These are phyloP conservation scores for Aleurites moluccanus DNA, from an alignment of 441 rosid species.

Conservation along the genomic window DNA sequence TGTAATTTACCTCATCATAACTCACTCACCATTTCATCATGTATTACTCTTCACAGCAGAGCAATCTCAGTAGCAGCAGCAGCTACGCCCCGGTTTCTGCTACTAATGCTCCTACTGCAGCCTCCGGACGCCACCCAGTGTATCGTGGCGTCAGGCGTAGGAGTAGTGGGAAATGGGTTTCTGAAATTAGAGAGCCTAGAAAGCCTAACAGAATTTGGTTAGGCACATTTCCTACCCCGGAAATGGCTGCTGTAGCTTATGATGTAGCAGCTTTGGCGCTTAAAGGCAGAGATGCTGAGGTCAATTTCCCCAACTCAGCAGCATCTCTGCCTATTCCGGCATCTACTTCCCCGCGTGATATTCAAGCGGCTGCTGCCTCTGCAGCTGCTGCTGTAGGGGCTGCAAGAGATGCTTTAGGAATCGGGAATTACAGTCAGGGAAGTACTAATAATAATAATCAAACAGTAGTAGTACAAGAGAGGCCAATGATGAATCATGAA, in stretches of 20 bases:
- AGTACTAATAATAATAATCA: background rate
- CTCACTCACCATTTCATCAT: constrained; percentile 25
- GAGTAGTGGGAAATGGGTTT: constrained; percentile 87
- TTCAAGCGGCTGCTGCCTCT: constrained; percentile 80
- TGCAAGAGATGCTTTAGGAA: constrained; percentile 62
- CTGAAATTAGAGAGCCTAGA: constrained; percentile 85
- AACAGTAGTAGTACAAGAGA: constrained; percentile 21
- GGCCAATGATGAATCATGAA: constrained; percentile 20
- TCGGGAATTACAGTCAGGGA: background rate
- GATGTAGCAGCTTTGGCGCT: constrained; percentile 90
- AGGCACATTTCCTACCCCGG: constrained; percentile 84
- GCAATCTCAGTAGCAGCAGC: constrained; percentile 21
- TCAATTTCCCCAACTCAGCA: constrained; percentile 78
- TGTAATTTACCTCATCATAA: background rate
- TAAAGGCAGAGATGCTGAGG: constrained; percentile 72
- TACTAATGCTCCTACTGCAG: background rate
- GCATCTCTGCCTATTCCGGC: constrained; percentile 75
- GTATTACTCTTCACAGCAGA: constrained; percentile 35
- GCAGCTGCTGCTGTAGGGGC: constrained; percentile 92
- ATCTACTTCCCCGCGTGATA: constrained; percentile 69
- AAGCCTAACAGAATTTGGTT: constrained; percentile 89
- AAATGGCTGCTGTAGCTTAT: constrained; percentile 95
- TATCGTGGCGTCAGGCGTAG: constrained; percentile 73
- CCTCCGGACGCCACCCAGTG: constrained; percentile 41
- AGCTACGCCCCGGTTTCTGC: background rate